Evolutionary conservation across 768 basidiomycete genomes (phyloP), one percentile per base, ranked within the genome.

Genomic region (Termitomyces eurrhizus): DNA sequence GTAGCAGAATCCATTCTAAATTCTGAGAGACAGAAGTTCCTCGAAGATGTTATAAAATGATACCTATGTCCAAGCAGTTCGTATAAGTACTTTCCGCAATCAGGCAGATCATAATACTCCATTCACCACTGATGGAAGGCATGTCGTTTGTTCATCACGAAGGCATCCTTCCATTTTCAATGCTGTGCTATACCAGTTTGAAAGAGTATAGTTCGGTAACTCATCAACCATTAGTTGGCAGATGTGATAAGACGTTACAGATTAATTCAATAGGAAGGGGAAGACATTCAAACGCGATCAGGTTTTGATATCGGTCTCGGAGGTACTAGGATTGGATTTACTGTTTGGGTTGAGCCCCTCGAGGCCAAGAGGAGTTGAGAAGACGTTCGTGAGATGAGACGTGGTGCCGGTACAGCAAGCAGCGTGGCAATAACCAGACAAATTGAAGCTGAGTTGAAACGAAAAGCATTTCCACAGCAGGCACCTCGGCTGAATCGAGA

Each of bases 1-100:
- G 45, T 55, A n/a, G 41, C 39, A 7, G 61, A 44, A 58, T 58
- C 61, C 61, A 62, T 62, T 53, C 12, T 4, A 29, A 29, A 29
- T 29, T 29, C 21, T 21, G 42, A 24, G 9, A 54, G n/a, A 16
- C 11, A 11, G 35, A 13, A 36, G 16, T 16, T 4, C 13, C 36
- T 36, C 16, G 7, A 2, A 52, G 2, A 35, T 24, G 35, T 35
- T n/a, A 3, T 14, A 0, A 50, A 9, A 32, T 33, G 21, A 5
- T 6, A 18, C 41, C 7, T n/a, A 8, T n/a, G 2, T 12, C 14
- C 36, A 52, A 16, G 21, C 8, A 26, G 21, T 52, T 52, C 13
- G 37, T 24, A 52, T 52, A 21, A 21, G 21, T 21, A 52, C n/a
- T 14, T 14, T 18, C 18, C 6, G 13, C 24, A 26, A 46, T 3